These are phyloP conservation scores for Russula sp. DNA, from an alignment of 768 basidiomycete genomes.

Conservation along the genomic window DNA sequence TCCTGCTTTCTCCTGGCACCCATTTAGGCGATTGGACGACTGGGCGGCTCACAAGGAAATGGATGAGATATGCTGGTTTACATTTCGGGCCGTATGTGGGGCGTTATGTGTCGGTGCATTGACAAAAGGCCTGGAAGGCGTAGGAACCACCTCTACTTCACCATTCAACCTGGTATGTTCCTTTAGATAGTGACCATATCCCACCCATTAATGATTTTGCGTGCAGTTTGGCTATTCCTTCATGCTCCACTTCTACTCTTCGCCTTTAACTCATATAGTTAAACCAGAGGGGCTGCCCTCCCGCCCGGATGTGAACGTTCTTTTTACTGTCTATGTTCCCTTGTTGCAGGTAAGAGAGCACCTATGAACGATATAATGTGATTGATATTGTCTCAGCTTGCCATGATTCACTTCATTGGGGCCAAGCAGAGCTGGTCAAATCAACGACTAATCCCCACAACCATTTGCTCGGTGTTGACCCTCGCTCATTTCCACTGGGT, in stretches of 20 bases:
- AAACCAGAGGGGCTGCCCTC: constrained; percentile 48
- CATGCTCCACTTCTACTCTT: constrained; percentile 69
- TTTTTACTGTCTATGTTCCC: constrained; percentile 71
- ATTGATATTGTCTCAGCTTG: constrained; percentile 43
- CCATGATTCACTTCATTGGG: constrained; percentile 64
- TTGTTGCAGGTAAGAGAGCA: constrained; percentile 58
- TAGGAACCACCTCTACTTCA: constrained; percentile 48
- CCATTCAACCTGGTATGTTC: constrained; percentile 65
- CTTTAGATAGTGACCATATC: neutral
- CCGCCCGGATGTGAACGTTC: constrained; percentile 67
- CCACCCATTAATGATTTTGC: constrained; percentile 3
- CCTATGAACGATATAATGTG: neutral
- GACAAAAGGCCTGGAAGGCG: constrained; percentile 65
- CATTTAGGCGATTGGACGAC: constrained; percentile 39
- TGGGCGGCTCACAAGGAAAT: constrained; percentile 55
- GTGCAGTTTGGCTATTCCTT: constrained; percentile 72
- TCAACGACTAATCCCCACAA: constrained; percentile 71
- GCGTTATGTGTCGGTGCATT: constrained; percentile 65
- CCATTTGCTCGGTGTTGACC: constrained; percentile 55
- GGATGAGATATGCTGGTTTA: constrained; percentile 67
- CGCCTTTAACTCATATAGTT: constrained; percentile 54
- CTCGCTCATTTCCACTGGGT: constrained; percentile 68
- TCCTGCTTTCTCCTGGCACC: constrained; percentile 37
- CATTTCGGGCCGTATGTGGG: constrained; percentile 64
- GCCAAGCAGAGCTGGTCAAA: constrained; percentile 58